Conservation (phyloP, 2,329 filamentous ascomycete genomes). For the Juglanconis sp. region DNA sequence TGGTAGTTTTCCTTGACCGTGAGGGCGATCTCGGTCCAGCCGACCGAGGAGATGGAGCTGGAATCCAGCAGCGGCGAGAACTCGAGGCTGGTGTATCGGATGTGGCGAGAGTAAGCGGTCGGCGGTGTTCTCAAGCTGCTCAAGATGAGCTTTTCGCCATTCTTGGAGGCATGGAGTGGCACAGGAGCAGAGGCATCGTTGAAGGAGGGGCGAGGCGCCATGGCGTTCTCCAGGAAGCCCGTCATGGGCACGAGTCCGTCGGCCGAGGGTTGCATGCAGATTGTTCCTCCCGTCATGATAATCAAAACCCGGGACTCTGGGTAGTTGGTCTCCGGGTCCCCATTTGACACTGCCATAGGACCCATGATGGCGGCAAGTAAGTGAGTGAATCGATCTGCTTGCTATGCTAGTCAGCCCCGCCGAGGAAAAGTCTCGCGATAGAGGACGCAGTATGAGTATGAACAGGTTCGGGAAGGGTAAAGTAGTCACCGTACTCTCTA, state of each 20-base stretch:
- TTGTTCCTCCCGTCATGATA: constrained; percentile 86
- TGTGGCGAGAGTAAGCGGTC: constrained; percentile 74
- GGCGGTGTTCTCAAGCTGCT: constrained; percentile 74
- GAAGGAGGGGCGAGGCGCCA: constrained; percentile 79
- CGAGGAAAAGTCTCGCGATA: no score
- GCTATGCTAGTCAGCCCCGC: background rate
- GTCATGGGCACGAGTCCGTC: constrained; percentile 77
- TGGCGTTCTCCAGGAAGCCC: constrained; percentile 77
- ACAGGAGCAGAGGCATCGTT: constrained; percentile 68
- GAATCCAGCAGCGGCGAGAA: constrained; percentile 84
- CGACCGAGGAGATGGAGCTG: constrained; percentile 80
- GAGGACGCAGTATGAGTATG: no score
- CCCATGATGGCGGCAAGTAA: background rate
- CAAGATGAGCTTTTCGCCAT: constrained; percentile 49
- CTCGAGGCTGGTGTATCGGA: constrained; percentile 81
- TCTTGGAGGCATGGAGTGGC: constrained; percentile 48
- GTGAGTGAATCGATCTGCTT: background rate
- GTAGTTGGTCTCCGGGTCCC: constrained; percentile 30
- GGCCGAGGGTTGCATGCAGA: constrained; percentile 83
- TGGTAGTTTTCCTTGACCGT: constrained; percentile 83
- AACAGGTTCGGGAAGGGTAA: no score
- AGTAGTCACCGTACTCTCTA: no score
- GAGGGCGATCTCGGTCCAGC: constrained; percentile 80
- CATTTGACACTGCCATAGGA: background rate
- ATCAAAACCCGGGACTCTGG: constrained; percentile 82